These are phyloP conservation scores for maize (Zea mays) DNA, from an alignment of 176 grass and related monocot genomes.

Conservation along the genomic window DNA sequence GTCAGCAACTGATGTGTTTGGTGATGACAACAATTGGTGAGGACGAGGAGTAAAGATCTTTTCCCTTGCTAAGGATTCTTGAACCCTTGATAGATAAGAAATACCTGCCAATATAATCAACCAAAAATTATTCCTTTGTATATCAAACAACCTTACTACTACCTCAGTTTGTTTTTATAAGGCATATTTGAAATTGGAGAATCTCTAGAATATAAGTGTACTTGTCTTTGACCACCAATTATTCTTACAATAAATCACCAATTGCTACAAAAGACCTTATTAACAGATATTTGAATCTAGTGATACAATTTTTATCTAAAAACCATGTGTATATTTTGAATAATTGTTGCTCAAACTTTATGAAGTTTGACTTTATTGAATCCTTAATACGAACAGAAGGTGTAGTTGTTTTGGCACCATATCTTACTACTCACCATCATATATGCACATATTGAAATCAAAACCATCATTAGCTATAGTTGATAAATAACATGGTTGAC, in stretches of 20 bases:
- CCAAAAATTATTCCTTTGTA: constrained; percentile 9
- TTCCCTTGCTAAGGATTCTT: constrained; percentile 79
- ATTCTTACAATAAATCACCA: background rate
- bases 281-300: background rate
- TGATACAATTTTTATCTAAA: background rate
- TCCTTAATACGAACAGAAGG: background rate
- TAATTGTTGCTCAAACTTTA: background rate
- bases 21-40: constrained; percentile 27
- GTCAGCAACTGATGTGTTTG: constrained; percentile 64
- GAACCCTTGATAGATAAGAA: constrained; percentile 92
- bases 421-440: constrained; percentile 63
- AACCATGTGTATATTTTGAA: background rate
- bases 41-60: constrained; percentile 42
- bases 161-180: background rate
- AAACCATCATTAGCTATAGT: constrained; percentile 85
- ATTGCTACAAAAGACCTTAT: background rate
- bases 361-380: background rate
- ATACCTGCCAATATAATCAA: constrained; percentile 62
- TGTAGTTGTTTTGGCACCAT: background rate
- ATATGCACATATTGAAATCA: constrained; percentile 97
- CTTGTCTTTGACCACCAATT: background rate
- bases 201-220: background rate
- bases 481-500: constrained; percentile 80
- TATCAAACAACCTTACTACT: constrained; percentile 24
- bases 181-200: background rate